Base-by-base conservation (phyloP, 805 yeast genomes). In the Novakomyces olei region DNA sequence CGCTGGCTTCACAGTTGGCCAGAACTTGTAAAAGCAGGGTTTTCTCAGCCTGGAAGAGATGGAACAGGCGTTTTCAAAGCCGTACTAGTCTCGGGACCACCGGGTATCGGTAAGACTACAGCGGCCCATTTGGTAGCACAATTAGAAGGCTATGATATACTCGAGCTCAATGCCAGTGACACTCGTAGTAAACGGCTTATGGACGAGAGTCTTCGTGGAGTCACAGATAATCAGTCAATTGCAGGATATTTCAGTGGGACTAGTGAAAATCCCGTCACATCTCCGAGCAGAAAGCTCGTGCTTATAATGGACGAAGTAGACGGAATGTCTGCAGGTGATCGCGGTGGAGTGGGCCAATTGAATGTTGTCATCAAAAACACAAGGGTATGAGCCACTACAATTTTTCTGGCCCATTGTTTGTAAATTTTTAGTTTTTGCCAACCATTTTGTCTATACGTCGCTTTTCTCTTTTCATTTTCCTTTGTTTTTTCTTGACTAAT, bases 251-350 rank as follows among this genome's bases (percentile, higher is more conserved):
- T 79, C 54, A 57, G 63, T 34, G 47, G 46, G 30, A 41, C 37
- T 12, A 43, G 16, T 33, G 9, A 14, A 15, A 19, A 26, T 3
- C 33, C 32, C 5, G 36, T 33, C n/a, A 38, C 27, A 39, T 39
- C 34, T 2, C 64, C 67, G 41, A 59, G 64, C 30, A 62, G 65
- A 33, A 71, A 66, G 38, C 71, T 85, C 43, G 79, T 81, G 35
- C 61, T 88, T 30, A 75, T 88, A 40, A 81, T 88, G 96, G 99
- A 88, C 55, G 99, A 88, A 57, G 96, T 88, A 19, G 99, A 88
- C 51, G 99, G 99, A 43, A 88, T 88, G 96, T 79, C 93, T 26
- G 81, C 91, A 47, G 99, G 99, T 41, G 99, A 88, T 53, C 73
- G 88, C 44, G 99, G 99, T 39, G 99, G 99, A 40, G 93, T 88